Base-by-base conservation (phyloP, 192 early-diverging fungal genomes). In the Backusella macrospora region DNA sequence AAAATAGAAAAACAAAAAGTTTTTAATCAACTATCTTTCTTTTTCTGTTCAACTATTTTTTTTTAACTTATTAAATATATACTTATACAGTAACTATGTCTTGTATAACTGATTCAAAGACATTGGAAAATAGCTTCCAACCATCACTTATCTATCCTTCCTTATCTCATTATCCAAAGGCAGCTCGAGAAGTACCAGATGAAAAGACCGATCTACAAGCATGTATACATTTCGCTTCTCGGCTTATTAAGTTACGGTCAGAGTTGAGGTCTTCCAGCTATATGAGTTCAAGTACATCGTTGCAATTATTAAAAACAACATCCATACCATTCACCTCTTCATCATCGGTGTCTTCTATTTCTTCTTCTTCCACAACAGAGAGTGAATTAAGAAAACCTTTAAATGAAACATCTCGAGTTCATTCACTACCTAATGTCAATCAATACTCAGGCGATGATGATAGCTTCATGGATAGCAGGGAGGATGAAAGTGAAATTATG, bases 401-500 rank as follows among this genome's bases (percentile, higher is more conserved):
- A 23, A 26, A 13, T 59, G 12, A 23, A 59, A 10, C 52, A 59
- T 18, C n/a, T 5, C 65, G 40, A 43, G n/a, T 39, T 18, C 6
- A 66, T 7, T 66, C 65, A 21, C 23, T 66, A 66, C 40, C 65
- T 0, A 43, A 21, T 5, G 37, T 66, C 16, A 16, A 18, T 42
- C 16, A 42, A 3, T 18, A 37, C 18, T 16, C 16, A 6, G 15
- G 18, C 6, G 9, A 65, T 21, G 8, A 2, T 23, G 10, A 65
- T 65, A 18, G n/a, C 18, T 21, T 43, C 18, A 38, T 21, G 7
- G 5, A 42, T 5, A n/a, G 43, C 37, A 40, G 38, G 16, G 37
- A 40, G n/a, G 65, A 66, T 42, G 65, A 66, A 43, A 66, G 65
- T 43, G 65, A 66, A 66, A 66, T 66, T 4, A 59, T 59, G 52